Conservation (phyloP, 225 moss, liverwort and hornwort species). For the Physcomitrellopsis africana region DNA sequence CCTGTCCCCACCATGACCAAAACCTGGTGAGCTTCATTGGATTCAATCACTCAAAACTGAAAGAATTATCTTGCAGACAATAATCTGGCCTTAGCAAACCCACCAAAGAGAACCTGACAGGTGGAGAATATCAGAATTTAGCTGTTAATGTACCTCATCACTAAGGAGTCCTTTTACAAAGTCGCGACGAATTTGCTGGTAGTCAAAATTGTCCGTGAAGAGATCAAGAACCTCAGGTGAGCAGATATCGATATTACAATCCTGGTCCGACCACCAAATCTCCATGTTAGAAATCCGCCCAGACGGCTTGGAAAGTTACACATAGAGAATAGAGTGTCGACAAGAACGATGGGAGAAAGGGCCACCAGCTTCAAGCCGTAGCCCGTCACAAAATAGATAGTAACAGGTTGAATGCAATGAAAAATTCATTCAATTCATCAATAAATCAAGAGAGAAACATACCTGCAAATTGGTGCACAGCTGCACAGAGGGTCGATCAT, state of each 20-base stretch:
- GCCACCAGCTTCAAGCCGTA: background rate
- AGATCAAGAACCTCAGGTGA: conserved; percentile 91
- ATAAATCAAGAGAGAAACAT: conserved; percentile 10
- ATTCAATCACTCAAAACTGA: background rate
- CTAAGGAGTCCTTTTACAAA: conserved; percentile 92
- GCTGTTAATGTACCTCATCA: conserved; percentile 74
- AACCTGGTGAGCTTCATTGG: conserved; percentile 13
- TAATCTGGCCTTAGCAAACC: background rate
- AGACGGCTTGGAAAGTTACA: conserved; percentile 2
- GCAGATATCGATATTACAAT: conserved; percentile 96
- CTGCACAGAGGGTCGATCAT: conserved; percentile 76
- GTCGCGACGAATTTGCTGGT: conserved; percentile 94
- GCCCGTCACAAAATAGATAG: background rate
- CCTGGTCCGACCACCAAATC: conserved; percentile 57
- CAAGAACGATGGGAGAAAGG: background rate
- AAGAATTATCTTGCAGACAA: background rate
- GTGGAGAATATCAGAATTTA: background rate
- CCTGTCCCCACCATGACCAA: conserved; percentile 48
- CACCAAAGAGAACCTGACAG: background rate
- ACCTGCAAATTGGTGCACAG: conserved; percentile 90
- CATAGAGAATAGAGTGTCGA: background rate
- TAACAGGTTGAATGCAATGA: background rate
- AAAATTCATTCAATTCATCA: background rate
- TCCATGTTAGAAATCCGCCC: conserved; percentile 2
- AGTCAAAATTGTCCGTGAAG: conserved; percentile 99